Evolutionary conservation across 495 filamentous ascomycete genomes (phyloP).

Genomic region (Evansstolkia leycettana): DNA sequence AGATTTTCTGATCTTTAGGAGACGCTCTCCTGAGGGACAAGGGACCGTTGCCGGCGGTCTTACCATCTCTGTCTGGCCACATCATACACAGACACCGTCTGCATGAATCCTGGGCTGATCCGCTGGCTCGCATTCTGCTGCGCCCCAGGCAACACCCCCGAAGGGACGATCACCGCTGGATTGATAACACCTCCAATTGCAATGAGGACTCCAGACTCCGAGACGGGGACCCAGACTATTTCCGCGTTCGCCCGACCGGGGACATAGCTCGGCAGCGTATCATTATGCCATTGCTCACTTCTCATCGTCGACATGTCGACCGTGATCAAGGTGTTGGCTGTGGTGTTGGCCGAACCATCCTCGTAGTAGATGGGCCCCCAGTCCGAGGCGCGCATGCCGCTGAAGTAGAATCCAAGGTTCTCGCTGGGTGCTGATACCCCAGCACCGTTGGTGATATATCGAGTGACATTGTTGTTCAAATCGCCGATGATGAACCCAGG

Average conservation of each 20-base stretch:
- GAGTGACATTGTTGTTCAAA: constrained; percentile 37
- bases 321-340: constrained; percentile 39
- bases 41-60: neutral
- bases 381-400: constrained; percentile 39
- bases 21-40: no score
- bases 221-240: constrained; percentile 59
- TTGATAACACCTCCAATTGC: constrained; percentile 55
- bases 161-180: constrained; percentile 23
- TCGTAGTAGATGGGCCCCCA: constrained; percentile 32
- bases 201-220: constrained; percentile 48
- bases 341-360: constrained; percentile 17
- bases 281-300: constrained; percentile 41
- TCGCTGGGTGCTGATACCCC: constrained; percentile 55
- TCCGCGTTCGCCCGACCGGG: constrained; percentile 48
- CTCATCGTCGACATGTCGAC: constrained; percentile 44
- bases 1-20: neutral
- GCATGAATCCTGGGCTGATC: constrained; percentile 48
- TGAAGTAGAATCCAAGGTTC: constrained; percentile 62
- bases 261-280: constrained; percentile 36
- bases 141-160: constrained; percentile 10
- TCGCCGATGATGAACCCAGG: constrained; percentile 21
- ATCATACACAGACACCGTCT: constrained; percentile 58
- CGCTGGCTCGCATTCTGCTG: constrained; percentile 34
- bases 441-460: constrained; percentile 53
- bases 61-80: constrained; percentile 39